Conservation (phyloP, 1,284 basidiomycete species). For the Irpex sp. region DNA sequence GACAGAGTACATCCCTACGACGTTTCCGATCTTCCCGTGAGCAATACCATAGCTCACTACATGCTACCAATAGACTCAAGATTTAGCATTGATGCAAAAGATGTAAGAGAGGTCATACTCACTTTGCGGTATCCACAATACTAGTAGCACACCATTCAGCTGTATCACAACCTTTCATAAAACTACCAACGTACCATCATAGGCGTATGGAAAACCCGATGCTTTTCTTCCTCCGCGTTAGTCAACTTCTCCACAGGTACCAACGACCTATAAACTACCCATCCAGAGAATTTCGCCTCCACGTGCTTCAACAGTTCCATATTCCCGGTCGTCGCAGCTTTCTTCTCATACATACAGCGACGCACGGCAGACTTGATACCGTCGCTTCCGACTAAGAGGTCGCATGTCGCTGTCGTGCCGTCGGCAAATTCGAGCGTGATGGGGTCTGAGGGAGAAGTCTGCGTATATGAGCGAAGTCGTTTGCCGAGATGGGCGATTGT, state of each 20-base stretch:
- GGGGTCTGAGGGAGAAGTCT: neutral
- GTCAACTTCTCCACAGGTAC: conserved; percentile 27
- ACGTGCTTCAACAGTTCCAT: conserved; percentile 17
- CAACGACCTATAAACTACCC: conserved; percentile 31
- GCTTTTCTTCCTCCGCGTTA: neutral
- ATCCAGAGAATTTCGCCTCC: conserved; percentile 34
- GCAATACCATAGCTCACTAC: conserved; percentile 24
- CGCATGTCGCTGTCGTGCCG: conserved; percentile 35
- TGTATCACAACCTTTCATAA: neutral
- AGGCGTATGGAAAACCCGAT: conserved; percentile 15
- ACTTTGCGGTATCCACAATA: conserved; percentile 25
- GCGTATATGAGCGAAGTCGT: conserved; percentile 18
- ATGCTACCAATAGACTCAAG: conserved; percentile 14
- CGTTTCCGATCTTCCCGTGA: conserved; percentile 21
- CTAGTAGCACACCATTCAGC: conserved; percentile 6
- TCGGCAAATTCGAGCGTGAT: conserved; percentile 33
- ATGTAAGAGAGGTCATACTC: neutral
- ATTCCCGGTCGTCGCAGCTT: conserved; percentile 10
- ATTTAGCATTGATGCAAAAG: neutral
- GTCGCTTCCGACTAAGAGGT: conserved; percentile 46
- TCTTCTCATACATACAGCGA: conserved; percentile 29
- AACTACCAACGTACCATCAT: conserved; percentile 16
- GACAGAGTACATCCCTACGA: conserved; percentile 18
- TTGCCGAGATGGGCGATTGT: conserved; percentile 41
- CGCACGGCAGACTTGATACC: conserved; percentile 50